Evolutionary conservation across 106 monocot genomes (phyloP).

Genomic region (Acorus gramineus): DNA sequence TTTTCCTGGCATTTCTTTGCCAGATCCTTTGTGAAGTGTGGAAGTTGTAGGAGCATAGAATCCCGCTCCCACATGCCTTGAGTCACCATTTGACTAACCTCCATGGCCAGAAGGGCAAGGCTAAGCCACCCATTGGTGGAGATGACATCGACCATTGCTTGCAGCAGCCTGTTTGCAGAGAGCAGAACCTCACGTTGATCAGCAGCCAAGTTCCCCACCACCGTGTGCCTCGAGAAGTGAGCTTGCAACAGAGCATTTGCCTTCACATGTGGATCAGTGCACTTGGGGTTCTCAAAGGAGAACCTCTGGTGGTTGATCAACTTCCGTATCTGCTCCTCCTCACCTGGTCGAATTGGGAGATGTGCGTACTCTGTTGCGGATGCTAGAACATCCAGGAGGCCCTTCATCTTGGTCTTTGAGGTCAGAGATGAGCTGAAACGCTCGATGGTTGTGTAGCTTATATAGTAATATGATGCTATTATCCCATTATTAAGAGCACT

Average conservation of each 20-base stretch:
- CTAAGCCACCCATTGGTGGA: constrained; percentile 91
- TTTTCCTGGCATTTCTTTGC: constrained; percentile 86
- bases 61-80: constrained; percentile 97
- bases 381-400: constrained; percentile 74
- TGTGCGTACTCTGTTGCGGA: constrained; percentile 90
- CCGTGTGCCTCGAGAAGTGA: constrained; percentile 75
- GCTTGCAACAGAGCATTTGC: constrained; percentile 87
- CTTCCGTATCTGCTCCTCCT: constrained; percentile 71
- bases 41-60: constrained; percentile 74
- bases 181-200: constrained; percentile 87
- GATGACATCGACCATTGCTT: constrained; percentile 97
- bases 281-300: constrained; percentile 76
- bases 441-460: constrained; percentile 87
- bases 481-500: constrained; percentile 80
- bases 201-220: constrained; percentile 73
- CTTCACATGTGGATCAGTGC: constrained; percentile 85
- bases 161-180: constrained; percentile 76
- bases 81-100: constrained; percentile 94
- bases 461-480: constrained; percentile 94
- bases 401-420: constrained; percentile 84
- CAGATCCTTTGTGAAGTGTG: constrained; percentile 79
- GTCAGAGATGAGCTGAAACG: constrained; percentile 75
- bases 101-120: constrained; percentile 76
- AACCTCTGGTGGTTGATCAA: constrained; percentile 86
- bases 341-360: constrained; percentile 81